Percentiles rank a stretch among this genome's conserved stretches.
phyloP scores from a whole-genome alignment of 768 basidiomycete species.

The Hypholoma fasciculare region DNA sequence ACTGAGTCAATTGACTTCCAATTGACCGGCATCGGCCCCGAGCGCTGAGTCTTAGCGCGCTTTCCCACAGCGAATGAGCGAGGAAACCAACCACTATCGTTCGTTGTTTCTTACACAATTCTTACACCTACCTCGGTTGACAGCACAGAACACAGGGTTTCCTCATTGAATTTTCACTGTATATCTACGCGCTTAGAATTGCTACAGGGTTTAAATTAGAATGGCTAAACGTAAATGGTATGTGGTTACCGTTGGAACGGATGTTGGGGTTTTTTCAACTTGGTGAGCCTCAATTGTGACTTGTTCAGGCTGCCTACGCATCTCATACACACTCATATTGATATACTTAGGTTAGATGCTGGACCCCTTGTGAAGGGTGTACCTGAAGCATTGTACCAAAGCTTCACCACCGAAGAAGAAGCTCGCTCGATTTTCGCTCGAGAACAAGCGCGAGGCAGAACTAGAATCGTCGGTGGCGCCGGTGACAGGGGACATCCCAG shows the following conservation, averaged over 20 bases:
- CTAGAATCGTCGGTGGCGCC: conserved; percentile 21
- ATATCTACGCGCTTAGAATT: too few relatives aligned
- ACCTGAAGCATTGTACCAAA: conserved; percentile 40
- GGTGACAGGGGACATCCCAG: not conserved
- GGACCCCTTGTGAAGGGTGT: conserved; percentile 43
- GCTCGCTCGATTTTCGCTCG: conserved; percentile 33
- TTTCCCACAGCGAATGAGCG: too few relatives aligned
- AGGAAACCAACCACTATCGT: too few relatives aligned
- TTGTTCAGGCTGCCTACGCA: not conserved
- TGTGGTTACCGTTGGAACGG: conserved; percentile 37
- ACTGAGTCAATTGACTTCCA: too few relatives aligned
- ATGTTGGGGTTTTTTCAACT: conserved; percentile 37
- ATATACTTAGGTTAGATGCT: conserved; percentile 46
- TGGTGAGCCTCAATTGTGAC: conserved; percentile 28
- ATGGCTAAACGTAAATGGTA: conserved; percentile 43
- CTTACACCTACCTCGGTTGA: too few relatives aligned
- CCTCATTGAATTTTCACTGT: too few relatives aligned
- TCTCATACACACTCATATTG: not conserved
- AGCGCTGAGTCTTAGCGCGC: too few relatives aligned
- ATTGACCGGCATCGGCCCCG: too few relatives aligned
- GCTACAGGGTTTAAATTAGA: not conserved
- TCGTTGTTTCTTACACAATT: too few relatives aligned
- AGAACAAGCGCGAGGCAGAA: conserved; percentile 27
- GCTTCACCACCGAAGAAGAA: conserved; percentile 42
- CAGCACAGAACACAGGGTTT: too few relatives aligned